Evolutionary conservation across 805 yeast genomes (phyloP), one percentile per base, ranked within the genome.

Genomic region (Ogataea ramenticola): DNA sequence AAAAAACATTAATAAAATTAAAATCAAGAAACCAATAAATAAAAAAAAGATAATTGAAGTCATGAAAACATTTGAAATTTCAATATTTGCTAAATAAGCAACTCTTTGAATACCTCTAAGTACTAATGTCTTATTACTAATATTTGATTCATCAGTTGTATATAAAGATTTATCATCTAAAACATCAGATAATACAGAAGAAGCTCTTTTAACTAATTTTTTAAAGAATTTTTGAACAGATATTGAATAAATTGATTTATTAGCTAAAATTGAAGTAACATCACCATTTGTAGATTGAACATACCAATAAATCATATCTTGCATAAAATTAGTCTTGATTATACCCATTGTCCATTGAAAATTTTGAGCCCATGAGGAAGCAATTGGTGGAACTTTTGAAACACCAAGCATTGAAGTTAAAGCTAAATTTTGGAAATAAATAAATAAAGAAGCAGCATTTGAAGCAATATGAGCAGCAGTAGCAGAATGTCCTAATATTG

Each of bases 401-500:
- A 91, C 97, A 45, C 95, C 96, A 89, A 89, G 83, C 96, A 93
- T 90, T 16, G 96, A 77, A 17, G 91, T 83, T 47, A 91, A 80
- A 19, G 97, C 96, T 53, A 93, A 72, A 45, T 86, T 79, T 70
- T 93, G 99, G 77, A 91, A 93, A 65, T 93, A 93, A 43, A 89
- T 80, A 65, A 93, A 93, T 48, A 93, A 70, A 1, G 97, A 86
- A 59, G 91, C 82, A 16, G 96, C 83, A 67, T 93, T 93, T 17
- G 96, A 85, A n/a, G 97, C 96, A 58, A 93, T 89, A 61, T 93
- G 98, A 3, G 96, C 90, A 2, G 99, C 96, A 1, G 97, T 91
- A 48, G 82, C 79, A 17, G 93, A 81, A 61, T 90, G 93, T 11
- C 98, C 97, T 51, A 84, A 72, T 35, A 89, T 80, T 0, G 96